phyloP scores from a whole-genome alignment of 2,329 filamentous ascomycete species.

The Coleophoma cylindrospora region DNA sequence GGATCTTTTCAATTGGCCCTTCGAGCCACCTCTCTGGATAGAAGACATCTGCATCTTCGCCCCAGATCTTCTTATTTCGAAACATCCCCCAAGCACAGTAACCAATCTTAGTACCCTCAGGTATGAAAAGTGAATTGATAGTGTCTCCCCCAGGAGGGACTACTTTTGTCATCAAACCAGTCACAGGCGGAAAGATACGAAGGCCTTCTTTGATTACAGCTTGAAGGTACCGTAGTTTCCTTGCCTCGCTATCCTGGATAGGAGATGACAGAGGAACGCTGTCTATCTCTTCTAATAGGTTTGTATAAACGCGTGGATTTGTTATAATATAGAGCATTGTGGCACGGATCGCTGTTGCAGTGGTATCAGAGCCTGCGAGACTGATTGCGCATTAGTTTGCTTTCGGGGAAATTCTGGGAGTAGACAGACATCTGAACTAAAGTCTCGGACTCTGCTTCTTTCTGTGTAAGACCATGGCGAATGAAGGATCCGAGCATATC shows the following conservation, averaged over 20 bases:
- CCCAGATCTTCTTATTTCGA: conserved; percentile 28
- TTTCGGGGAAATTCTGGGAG: not conserved
- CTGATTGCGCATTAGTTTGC: conserved; percentile 2
- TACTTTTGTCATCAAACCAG: conserved; percentile 18
- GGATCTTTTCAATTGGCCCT: conserved; percentile 8
- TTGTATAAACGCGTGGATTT: conserved; percentile 6
- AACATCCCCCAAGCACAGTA: conserved; percentile 29
- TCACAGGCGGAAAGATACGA: conserved; percentile 38
- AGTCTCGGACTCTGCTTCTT: conserved; percentile 9
- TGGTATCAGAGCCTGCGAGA: conserved; percentile 53
- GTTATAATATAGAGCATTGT: conserved; percentile 11
- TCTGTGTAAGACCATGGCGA: conserved; percentile 28
- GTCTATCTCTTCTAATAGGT: conserved; percentile 10
- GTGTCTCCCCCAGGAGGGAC: conserved; percentile 13
- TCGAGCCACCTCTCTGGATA: conserved; percentile 45
- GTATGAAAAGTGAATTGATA: conserved; percentile 10
- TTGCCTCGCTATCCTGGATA: conserved; percentile 29
- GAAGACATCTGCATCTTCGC: conserved; percentile 33
- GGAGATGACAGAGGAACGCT: conserved; percentile 4
- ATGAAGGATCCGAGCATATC: conserved; percentile 52
- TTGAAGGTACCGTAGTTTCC: conserved; percentile 39
- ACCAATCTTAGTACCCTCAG: conserved; percentile 12
- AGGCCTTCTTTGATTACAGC: conserved; percentile 45
- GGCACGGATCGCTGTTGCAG: conserved; percentile 43
- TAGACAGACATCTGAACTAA: conserved; percentile 20